A percentile compares a stretch with the other conserved stretches of the same genome.
phyloP scores from a whole-genome alignment of 2,329 filamentous ascomycete species.

The Colletotrichum orbiculare region DNA sequence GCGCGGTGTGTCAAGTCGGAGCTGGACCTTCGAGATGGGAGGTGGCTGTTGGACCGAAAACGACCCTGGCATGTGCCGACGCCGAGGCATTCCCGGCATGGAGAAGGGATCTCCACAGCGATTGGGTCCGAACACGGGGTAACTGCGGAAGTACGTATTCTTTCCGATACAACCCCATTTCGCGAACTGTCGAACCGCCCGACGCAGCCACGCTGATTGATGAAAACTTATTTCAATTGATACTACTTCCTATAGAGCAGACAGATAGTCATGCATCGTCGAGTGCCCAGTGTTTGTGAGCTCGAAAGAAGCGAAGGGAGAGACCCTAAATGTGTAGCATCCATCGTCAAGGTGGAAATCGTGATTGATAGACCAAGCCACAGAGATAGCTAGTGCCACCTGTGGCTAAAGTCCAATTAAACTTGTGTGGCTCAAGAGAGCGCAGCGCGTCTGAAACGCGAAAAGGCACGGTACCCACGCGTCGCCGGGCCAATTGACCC shows the following conservation, averaged over 20 bases:
- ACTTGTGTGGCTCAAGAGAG: constrained; percentile 14
- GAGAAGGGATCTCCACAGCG: constrained; percentile 17
- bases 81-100: constrained; percentile 38
- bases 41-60: constrained; percentile 23
- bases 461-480: constrained; percentile 38
- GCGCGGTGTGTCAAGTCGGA: constrained; percentile 11
- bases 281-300: neutral
- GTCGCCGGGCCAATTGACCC: constrained; percentile 37
- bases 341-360: neutral
- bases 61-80: constrained; percentile 46
- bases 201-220: no score
- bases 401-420: constrained; percentile 24
- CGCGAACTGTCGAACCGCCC: no score
- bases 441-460: constrained; percentile 33
- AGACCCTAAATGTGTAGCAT: neutral
- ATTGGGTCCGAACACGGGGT: constrained; percentile 34
- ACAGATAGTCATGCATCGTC: no score
- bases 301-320: neutral
- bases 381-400: constrained; percentile 4
- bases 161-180: neutral
- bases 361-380: neutral
- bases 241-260: no score
- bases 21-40: constrained; percentile 1
- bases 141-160: constrained; percentile 24
- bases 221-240: no score